These are phyloP conservation scores for Logfia minima DNA, from an alignment of 129 eudicot species.

Conservation along the genomic window DNA sequence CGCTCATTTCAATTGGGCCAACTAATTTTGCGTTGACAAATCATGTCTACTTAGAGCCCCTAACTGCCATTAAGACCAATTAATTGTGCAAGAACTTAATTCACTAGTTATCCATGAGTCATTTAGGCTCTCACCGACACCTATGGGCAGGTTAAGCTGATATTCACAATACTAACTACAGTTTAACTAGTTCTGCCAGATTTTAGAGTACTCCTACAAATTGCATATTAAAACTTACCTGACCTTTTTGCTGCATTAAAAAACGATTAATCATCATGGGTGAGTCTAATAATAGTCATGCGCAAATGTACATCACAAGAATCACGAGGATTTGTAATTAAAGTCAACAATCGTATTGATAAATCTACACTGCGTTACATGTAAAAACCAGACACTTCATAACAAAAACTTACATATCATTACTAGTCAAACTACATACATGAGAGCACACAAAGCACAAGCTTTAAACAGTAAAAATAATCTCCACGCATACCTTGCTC, in stretches of 20 bases:
- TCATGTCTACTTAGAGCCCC: not conserved
- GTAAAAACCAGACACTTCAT: not conserved
- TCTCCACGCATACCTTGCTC: slow-evolving; percentile 71
- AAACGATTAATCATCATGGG: not conserved
- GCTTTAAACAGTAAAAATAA: not conserved
- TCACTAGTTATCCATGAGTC: not conserved
- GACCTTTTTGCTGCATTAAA: not conserved
- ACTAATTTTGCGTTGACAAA: too few relatives aligned
- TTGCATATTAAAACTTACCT: not conserved
- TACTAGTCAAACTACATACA: not conserved
- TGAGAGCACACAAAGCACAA: not conserved
- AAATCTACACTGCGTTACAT: too few relatives aligned
- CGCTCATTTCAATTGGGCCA: not conserved
- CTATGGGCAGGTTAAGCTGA: not conserved
- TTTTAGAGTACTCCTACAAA: not conserved
- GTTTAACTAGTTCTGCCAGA: not conserved
- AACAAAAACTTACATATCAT: not conserved
- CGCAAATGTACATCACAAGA: not conserved
- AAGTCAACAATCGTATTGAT: too few relatives aligned
- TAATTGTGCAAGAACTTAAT: not conserved
- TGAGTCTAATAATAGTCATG: not conserved
- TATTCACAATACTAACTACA: not conserved
- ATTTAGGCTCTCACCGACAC: not conserved
- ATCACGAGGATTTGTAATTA: not conserved
- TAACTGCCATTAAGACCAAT: not conserved